These are phyloP conservation scores for Sugiyamaella xylanicola DNA, from an alignment of 1,139 yeast genomes.

Conservation along the genomic window DNA sequence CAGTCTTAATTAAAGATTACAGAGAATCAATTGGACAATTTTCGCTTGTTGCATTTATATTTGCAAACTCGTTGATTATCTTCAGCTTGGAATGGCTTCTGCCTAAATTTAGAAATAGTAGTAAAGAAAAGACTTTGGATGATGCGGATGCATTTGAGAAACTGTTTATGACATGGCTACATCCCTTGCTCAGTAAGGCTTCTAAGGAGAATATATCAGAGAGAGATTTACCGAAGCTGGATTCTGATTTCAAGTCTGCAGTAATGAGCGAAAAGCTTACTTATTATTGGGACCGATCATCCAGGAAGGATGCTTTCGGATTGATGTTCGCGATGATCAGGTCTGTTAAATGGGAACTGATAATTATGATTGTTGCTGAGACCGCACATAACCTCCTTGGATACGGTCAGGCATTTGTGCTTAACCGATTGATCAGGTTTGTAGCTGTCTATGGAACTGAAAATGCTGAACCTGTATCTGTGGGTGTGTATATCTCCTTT, in stretches of 20 bases:
- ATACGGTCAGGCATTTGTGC: slow-evolving; percentile 82
- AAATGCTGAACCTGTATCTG: slow-evolving; percentile 54
- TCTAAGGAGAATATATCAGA: slow-evolving; percentile 68
- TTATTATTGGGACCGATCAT: slow-evolving; percentile 57
- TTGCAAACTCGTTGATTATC: slow-evolving; percentile 19
- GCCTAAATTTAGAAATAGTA: slow-evolving; percentile 23
- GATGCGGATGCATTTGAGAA: slow-evolving; percentile 78
- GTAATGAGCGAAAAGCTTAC: slow-evolving; percentile 52
- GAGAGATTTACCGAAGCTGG: slow-evolving; percentile 76
- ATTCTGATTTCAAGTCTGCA: slow-evolving; percentile 58
- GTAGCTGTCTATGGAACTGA: slow-evolving; percentile 64
- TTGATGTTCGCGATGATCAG: slow-evolving; percentile 58
- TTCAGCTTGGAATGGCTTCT: slow-evolving; percentile 27
- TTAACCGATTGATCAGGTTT: slow-evolving; percentile 70
- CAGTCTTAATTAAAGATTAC: slow-evolving; percentile 18
- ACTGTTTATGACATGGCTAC: slow-evolving; percentile 84
- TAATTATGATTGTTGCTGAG: slow-evolving; percentile 69
- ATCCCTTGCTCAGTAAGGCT: slow-evolving; percentile 78
- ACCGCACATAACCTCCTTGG: slow-evolving; percentile 62
- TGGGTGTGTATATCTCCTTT: slow-evolving; percentile 77
- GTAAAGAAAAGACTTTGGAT: slow-evolving; percentile 45
- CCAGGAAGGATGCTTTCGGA: slow-evolving; percentile 19
- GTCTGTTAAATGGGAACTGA: slow-evolving; percentile 58
- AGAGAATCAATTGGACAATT: slow-evolving; percentile 17
- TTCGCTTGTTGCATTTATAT: slow-evolving; percentile 15